These are phyloP conservation scores for Komagataella mondaviorum DNA, from an alignment of 805 yeast genomes.

Conservation along the genomic window DNA sequence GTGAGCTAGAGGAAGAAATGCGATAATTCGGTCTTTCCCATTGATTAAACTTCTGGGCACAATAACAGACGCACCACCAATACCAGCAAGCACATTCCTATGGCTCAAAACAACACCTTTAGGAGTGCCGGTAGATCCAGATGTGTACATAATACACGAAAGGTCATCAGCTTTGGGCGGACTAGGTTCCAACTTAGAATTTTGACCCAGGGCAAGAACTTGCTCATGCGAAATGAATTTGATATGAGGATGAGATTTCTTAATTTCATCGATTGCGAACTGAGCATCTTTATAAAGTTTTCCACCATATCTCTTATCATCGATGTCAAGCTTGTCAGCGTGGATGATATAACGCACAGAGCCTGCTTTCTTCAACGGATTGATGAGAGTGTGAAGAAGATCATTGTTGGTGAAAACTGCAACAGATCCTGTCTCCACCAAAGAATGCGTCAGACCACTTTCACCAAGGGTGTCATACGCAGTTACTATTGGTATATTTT, in stretches of 20 bases:
- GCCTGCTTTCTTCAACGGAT: slow-evolving; percentile 55
- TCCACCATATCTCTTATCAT: slow-evolving; percentile 55
- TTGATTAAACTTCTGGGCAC: slow-evolving; percentile 38
- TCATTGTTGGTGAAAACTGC: slow-evolving; percentile 79
- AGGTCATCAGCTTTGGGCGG: slow-evolving; percentile 45
- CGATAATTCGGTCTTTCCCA: slow-evolving; percentile 59
- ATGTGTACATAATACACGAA: slow-evolving; percentile 76
- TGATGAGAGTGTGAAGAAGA: slow-evolving; percentile 49
- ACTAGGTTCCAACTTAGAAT: slow-evolving; percentile 22
- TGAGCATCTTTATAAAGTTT: slow-evolving; percentile 42
- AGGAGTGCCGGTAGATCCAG: slow-evolving; percentile 79
- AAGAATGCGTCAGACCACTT: slow-evolving; percentile 73
- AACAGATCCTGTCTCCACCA: slow-evolving; percentile 65
- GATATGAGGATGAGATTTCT: slow-evolving; percentile 65
- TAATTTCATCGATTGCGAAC: slow-evolving; percentile 43
- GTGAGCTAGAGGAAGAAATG: slow-evolving; percentile 92
- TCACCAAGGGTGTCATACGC: slow-evolving; percentile 95
- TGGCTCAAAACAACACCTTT: slow-evolving; percentile 70
- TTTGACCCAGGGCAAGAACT: slow-evolving; percentile 46
- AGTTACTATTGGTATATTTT: slow-evolving; percentile 77
- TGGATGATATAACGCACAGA: slow-evolving; percentile 60
- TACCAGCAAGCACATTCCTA: slow-evolving; percentile 63
- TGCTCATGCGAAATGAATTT: slow-evolving; percentile 54
- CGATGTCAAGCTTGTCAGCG: slow-evolving; percentile 42
- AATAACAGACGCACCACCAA: slow-evolving; percentile 66